Percentiles rank a stretch among this genome's conserved stretches.
These are phyloP conservation scores for Phlebiopsis gigantea DNA, from an alignment of 768 basidiomycete species.

Conservation along the genomic window DNA sequence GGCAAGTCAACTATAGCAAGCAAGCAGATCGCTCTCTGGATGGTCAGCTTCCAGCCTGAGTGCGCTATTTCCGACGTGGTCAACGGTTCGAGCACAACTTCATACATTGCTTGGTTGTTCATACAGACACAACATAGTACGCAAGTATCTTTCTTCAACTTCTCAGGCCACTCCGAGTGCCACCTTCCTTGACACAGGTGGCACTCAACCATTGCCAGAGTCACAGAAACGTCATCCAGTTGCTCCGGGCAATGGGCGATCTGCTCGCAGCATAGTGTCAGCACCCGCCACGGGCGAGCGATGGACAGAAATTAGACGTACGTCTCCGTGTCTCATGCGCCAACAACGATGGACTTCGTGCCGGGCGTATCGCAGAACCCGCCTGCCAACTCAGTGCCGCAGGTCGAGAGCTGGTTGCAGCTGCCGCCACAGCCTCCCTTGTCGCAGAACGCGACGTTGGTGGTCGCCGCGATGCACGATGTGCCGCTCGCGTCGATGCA, in stretches of 20 bases:
- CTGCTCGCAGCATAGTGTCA: not conserved
- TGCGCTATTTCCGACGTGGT: too few relatives aligned
- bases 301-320: not conserved
- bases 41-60: too few relatives aligned
- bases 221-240: not conserved
- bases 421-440: constrained; percentile 18
- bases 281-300: not conserved
- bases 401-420: constrained; percentile 24
- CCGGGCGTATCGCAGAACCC: constrained; percentile 28
- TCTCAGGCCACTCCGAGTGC: not conserved
- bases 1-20: too few relatives aligned
- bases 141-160: not conserved
- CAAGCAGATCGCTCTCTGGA: too few relatives aligned
- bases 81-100: not conserved
- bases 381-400: constrained; percentile 22
- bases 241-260: not conserved
- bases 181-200: not conserved
- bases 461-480: constrained; percentile 27
- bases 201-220: not conserved
- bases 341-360: constrained; percentile 24
- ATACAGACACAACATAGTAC: not conserved
- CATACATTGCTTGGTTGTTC: not conserved
- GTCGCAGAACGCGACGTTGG: constrained; percentile 27
- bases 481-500: constrained; percentile 27
- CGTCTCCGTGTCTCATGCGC: not conserved